Conservation (phyloP, 208 protist species). For the Trypanosoma lewisi region DNA sequence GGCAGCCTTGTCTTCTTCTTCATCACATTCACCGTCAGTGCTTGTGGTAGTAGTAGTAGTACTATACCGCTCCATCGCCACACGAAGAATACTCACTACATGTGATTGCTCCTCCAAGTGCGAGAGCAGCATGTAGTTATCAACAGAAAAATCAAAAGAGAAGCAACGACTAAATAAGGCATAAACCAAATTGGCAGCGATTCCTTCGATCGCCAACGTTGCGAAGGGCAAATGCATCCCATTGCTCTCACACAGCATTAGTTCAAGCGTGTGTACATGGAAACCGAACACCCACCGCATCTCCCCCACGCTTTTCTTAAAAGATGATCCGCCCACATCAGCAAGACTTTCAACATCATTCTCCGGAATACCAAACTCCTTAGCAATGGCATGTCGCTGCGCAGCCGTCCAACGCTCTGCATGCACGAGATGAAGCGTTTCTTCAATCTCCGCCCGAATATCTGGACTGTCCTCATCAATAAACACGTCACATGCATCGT, state of each 20-base stretch:
- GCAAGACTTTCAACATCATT: constrained; percentile 44
- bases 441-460: constrained; percentile 41
- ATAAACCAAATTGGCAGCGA: background rate
- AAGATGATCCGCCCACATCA: constrained; percentile 7
- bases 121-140: constrained; percentile 1
- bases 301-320: background rate
- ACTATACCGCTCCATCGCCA: background rate
- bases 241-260: constrained; percentile 3
- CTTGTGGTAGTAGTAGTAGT: background rate
- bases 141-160: background rate
- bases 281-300: background rate
- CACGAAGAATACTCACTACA: constrained; percentile 10
- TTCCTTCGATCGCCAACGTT: background rate
- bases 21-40: too few relatives aligned
- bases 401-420: constrained; percentile 53
- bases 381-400: constrained; percentile 60
- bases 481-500: constrained; percentile 5
- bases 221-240: background rate
- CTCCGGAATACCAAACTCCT: constrained; percentile 57
- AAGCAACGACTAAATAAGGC: constrained; percentile 12
- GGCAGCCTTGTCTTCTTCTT: background rate
- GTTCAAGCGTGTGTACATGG: background rate
- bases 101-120: background rate
- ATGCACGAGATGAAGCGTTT: constrained; percentile 55
- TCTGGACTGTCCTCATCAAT: constrained; percentile 29